Evolutionary conservation across 768 basidiomycete species (phyloP).

Genomic region (Grammothele lineata): DNA sequence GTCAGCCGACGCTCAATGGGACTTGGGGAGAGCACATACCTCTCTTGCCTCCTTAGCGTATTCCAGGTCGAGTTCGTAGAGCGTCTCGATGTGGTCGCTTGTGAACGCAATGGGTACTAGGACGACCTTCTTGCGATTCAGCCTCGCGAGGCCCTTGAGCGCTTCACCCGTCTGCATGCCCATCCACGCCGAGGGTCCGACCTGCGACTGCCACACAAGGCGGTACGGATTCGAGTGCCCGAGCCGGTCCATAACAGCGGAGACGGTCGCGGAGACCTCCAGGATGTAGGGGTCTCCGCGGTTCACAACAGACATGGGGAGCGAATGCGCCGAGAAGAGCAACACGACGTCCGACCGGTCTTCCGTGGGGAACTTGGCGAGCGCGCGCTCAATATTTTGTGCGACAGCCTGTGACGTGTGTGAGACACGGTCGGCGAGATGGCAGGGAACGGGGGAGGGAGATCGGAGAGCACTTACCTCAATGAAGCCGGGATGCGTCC

Average conservation of each 20-base stretch:
- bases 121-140: constrained; percentile 73
- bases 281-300: constrained; percentile 96
- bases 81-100: constrained; percentile 97
- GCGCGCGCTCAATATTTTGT: constrained; percentile 78
- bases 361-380: constrained; percentile 72
- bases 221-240: constrained; percentile 82
- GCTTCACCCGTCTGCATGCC: constrained; percentile 94
- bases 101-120: constrained; percentile 98
- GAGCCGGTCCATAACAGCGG: constrained; percentile 88
- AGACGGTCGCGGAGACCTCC: constrained; percentile 92
- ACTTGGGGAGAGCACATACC: constrained; percentile 61
- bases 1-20: too few species aligned
- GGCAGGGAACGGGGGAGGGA: neutral
- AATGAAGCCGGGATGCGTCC: constrained; percentile 89
- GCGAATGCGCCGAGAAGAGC: constrained; percentile 94
- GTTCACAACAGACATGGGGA: constrained; percentile 98
- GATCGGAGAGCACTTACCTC: constrained; percentile 54
- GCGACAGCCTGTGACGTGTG: constrained; percentile 67
- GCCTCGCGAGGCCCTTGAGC: constrained; percentile 77
- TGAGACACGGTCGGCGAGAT: too few species aligned
- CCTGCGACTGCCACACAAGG: constrained; percentile 96
- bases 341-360: constrained; percentile 73
- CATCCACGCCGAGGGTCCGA: constrained; percentile 97
- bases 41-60: constrained; percentile 88
- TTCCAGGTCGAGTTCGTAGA: constrained; percentile 95